Evolutionary conservation across 2,329 filamentous ascomycete species (phyloP).

Genomic region (Amauroascus verrucosus): DNA sequence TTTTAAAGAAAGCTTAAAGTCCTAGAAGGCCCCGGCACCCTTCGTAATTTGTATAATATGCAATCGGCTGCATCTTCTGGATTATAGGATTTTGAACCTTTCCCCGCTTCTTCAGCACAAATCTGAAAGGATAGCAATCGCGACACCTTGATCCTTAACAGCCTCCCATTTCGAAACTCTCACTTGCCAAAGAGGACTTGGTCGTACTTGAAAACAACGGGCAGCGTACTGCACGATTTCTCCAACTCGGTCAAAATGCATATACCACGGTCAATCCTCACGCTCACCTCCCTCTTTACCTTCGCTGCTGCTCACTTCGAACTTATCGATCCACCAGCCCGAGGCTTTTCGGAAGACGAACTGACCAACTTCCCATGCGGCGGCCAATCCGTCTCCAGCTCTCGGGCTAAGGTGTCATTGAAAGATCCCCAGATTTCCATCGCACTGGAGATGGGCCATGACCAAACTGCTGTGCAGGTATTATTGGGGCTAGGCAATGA

Average conservation of each 20-base stretch:
- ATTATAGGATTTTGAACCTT: neutral
- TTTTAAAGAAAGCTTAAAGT: neutral
- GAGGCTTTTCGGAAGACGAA: constrained; percentile 42
- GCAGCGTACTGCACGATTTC: neutral
- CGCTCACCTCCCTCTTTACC: constrained; percentile 36
- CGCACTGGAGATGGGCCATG: constrained; percentile 44
- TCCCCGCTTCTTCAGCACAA: neutral
- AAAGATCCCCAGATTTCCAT: constrained; percentile 42
- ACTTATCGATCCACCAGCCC: constrained; percentile 43
- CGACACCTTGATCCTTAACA: too few relatives aligned
- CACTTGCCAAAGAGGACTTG: too few relatives aligned
- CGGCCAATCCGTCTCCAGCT: constrained; percentile 37
- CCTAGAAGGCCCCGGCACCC: neutral
- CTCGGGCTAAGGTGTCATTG: constrained; percentile 42
- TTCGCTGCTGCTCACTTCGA: constrained; percentile 47
- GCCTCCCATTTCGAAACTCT: too few relatives aligned
- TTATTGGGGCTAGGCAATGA: constrained; percentile 45
- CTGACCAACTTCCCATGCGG: constrained; percentile 43
- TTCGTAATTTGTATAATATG: neutral
- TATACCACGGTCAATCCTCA: constrained; percentile 30
- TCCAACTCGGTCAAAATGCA: constrained; percentile 19
- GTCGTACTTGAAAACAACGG: neutral
- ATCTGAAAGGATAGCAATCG: too few relatives aligned
- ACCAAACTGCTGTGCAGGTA: constrained; percentile 43
- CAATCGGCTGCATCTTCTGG: neutral